Percentiles rank a stretch among this genome's conserved stretches.
These are phyloP conservation scores for Aspergillus bombycis DNA, from an alignment of 2,329 filamentous ascomycete genomes.

Conservation along the genomic window DNA sequence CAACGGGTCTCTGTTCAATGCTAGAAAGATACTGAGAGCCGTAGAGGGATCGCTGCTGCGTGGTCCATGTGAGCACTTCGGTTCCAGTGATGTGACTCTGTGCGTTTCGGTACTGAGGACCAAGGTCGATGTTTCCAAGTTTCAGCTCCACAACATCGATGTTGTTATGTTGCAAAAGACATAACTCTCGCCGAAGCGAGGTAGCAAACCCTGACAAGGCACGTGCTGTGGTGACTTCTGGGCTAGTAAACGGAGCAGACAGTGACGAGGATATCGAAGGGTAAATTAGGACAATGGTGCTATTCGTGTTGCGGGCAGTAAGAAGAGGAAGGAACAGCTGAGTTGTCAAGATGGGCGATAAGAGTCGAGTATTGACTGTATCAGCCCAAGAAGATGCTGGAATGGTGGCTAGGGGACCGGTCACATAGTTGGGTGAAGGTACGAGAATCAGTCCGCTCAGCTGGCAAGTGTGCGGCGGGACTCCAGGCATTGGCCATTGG, in stretches of 20 bases:
- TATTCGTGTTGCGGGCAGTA: conserved; percentile 60
- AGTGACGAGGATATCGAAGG: conserved; percentile 51
- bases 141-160: conserved; percentile 84
- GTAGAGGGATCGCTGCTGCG: conserved; percentile 57
- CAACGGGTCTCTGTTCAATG: conserved; percentile 45
- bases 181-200: conserved; percentile 77
- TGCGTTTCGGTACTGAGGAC: conserved; percentile 56
- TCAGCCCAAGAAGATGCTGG: conserved; percentile 83
- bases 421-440: conserved; percentile 75
- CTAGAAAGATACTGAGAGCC: conserved; percentile 47
- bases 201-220: conserved; percentile 85
- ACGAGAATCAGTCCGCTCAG: conserved; percentile 82
- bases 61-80: conserved; percentile 64
- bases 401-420: conserved; percentile 82
- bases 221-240: conserved; percentile 82
- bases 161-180: conserved; percentile 62
- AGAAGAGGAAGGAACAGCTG: conserved; percentile 87
- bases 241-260: conserved; percentile 57
- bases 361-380: conserved; percentile 86
- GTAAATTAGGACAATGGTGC: conserved; percentile 48
- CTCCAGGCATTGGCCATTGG: conserved; percentile 74
- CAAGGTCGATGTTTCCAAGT: conserved; percentile 87
- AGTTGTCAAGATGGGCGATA: conserved; percentile 84
- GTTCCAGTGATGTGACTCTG: conserved; percentile 48
- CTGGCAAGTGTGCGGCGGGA: conserved; percentile 73